Evolutionary conservation across 1,284 basidiomycete species (phyloP).

Genomic region (Puccinia horiana): DNA sequence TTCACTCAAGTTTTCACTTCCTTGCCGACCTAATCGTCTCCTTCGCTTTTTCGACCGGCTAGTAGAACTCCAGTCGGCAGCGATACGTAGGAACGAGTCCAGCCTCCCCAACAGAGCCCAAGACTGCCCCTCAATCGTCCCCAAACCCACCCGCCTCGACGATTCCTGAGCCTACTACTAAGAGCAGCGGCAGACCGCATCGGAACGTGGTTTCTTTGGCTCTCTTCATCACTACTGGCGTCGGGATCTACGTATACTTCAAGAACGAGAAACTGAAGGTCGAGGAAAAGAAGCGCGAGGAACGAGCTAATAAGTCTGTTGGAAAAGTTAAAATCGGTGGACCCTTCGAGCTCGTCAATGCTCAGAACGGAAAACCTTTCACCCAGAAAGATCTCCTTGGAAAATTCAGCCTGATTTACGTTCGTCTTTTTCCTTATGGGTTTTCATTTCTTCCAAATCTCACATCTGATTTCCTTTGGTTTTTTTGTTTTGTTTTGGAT

Average conservation of each 20-base stretch:
- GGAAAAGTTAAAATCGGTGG: conserved; percentile 80
- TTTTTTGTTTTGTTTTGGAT: not conserved
- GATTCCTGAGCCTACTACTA: not conserved
- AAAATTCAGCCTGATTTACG: conserved; percentile 80
- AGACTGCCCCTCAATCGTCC: not conserved
- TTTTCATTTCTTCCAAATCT: not conserved
- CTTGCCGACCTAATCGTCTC: not conserved
- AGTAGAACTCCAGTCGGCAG: not conserved
- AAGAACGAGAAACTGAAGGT: conserved; percentile 78
- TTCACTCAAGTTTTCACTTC: not conserved
- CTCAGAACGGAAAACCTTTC: conserved; percentile 71
- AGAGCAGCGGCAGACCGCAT: not conserved
- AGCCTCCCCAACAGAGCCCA: not conserved
- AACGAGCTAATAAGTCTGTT: conserved; percentile 60
- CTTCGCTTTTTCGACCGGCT: not conserved
- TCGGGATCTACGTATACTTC: conserved; percentile 85
- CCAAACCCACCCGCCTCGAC: not conserved
- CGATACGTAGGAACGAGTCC: not conserved
- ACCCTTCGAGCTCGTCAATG: conserved; percentile 72
- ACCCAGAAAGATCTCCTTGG: conserved; percentile 81
- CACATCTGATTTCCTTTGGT: not conserved
- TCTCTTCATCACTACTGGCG: conserved; percentile 78
- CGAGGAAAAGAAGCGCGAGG: conserved; percentile 70
- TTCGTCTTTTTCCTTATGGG: conserved; percentile 49
- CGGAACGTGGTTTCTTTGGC: conserved; percentile 69